phyloP scores from a whole-genome alignment of 2,329 filamentous ascomycete genomes.

The Cordyceps cateniannulata region DNA sequence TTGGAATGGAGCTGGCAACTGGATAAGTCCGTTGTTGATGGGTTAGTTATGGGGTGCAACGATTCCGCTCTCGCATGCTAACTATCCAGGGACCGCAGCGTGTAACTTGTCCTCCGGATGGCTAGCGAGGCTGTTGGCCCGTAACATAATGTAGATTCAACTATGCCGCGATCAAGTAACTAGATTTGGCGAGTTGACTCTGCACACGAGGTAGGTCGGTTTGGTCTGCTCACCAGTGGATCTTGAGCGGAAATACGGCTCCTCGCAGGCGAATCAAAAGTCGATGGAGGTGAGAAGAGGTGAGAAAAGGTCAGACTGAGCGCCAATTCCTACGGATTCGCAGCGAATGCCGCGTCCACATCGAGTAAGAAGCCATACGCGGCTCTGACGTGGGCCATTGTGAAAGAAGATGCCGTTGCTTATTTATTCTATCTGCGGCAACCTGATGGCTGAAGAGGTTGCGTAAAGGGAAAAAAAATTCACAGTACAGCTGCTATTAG shows the following conservation, averaged over 20 bases:
- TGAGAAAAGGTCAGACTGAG: slow-evolving; percentile 1
- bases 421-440: neutral
- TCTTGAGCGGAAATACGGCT: neutral
- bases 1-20: neutral
- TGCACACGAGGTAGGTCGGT: neutral
- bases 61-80: neutral
- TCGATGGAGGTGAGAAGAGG: neutral
- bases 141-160: neutral
- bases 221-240: neutral
- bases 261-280: no score
- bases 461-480: neutral
- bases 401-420: neutral
- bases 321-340: slow-evolving; percentile 1
- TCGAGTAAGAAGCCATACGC: neutral
- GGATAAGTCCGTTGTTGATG: no score
- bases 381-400: neutral
- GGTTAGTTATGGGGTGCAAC: no score
- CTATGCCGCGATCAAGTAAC: neutral
- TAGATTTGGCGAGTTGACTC: neutral
- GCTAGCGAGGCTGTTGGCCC: no score
- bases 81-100: neutral
- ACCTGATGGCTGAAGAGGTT: neutral
- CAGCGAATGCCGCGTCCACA: neutral
- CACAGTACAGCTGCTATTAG: neutral
- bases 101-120: no score